These are phyloP conservation scores for Zizania latifolia DNA, from an alignment of 176 grass and related monocot species.

Conservation along the genomic window DNA sequence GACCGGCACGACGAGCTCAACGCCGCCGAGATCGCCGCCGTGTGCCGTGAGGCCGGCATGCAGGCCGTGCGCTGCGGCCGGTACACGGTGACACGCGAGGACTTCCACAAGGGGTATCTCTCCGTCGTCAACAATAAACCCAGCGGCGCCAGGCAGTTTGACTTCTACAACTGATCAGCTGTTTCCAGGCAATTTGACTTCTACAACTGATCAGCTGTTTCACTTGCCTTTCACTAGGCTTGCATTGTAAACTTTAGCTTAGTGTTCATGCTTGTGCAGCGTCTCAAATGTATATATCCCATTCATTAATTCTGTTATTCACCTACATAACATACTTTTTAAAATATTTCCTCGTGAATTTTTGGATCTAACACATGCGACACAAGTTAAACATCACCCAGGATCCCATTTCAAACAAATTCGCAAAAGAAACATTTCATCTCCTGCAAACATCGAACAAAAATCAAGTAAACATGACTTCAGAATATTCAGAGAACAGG, in stretches of 20 bases:
- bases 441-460: neutral
- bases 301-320: too few species aligned
- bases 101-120: neutral
- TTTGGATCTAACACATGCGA: too few species aligned
- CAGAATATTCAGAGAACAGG: neutral
- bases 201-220: neutral
- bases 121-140: neutral
- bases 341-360: neutral
- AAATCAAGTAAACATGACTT: too few species aligned
- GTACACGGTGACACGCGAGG: conserved; percentile 27
- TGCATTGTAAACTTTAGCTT: neutral
- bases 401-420: neutral
- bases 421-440: neutral
- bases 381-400: neutral
- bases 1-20: neutral
- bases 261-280: neutral
- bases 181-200: neutral
- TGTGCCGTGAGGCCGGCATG: conserved; percentile 48
- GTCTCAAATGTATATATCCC: neutral
- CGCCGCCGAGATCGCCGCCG: conserved; percentile 32
- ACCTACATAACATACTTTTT: neutral
- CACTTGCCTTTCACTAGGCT: too few species aligned
- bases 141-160: neutral
- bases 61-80: conserved; percentile 26
- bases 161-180: neutral